A percentile compares a stretch with the other conserved stretches of the same genome.
Conservation (phyloP, 2,329 filamentous ascomycete genomes). For the Fusarium mexicanum region DNA sequence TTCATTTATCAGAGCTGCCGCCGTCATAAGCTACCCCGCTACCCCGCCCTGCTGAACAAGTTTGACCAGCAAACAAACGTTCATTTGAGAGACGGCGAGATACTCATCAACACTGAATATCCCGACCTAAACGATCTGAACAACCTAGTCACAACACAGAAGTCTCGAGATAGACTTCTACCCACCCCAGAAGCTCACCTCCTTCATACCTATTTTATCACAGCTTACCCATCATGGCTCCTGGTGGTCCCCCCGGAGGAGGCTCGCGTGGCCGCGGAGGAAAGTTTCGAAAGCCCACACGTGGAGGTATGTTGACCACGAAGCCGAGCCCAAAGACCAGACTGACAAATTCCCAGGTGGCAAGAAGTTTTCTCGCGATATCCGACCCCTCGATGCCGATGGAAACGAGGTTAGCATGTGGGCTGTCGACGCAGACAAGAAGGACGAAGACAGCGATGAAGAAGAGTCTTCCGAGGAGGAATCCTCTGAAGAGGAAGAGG, state of each 20-base stretch:
- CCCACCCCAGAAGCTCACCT: neutral
- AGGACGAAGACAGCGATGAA: slow-evolving; percentile 63
- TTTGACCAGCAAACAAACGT: slow-evolving; percentile 36
- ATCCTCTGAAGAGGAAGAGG: slow-evolving; percentile 62
- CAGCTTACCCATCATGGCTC: slow-evolving; percentile 54
- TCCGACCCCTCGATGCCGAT: slow-evolving; percentile 87
- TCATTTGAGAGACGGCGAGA: neutral
- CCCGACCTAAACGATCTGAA: neutral
- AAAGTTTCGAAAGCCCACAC: slow-evolving; percentile 93
- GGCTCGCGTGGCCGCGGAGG: slow-evolving; percentile 82
- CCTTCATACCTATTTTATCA: neutral
- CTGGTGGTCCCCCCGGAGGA: slow-evolving; percentile 51
- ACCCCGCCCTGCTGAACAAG: slow-evolving; percentile 46
- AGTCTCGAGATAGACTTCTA: neutral
- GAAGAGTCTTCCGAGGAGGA: slow-evolving; percentile 63
- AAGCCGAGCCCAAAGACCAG: neutral
- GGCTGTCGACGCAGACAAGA: slow-evolving; percentile 66
- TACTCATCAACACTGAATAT: slow-evolving; percentile 3
- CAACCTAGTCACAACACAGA: neutral
- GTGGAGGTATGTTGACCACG: slow-evolving; percentile 74
- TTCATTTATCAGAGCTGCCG: slow-evolving; percentile 17
- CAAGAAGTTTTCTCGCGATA: slow-evolving; percentile 93
- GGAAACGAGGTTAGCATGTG: slow-evolving; percentile 92
- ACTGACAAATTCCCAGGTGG: slow-evolving; percentile 68
- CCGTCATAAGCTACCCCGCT: slow-evolving; percentile 49